Conservation (phyloP, 2,329 filamentous ascomycete species). For the Fusarium penzigii region DNA sequence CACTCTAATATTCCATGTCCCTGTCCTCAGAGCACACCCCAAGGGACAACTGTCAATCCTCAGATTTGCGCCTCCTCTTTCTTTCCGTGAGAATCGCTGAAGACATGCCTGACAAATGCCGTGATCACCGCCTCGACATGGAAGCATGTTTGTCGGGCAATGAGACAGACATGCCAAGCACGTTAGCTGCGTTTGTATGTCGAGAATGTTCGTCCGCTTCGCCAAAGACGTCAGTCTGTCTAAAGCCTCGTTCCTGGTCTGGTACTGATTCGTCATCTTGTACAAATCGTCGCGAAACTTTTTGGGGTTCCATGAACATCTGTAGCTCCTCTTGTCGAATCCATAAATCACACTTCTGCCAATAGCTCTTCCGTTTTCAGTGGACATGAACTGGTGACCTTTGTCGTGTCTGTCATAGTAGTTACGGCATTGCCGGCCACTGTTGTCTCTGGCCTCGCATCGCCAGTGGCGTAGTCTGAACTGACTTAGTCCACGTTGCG, state of each 20-base stretch:
- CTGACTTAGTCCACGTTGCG: not conserved
- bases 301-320: slow-evolving; percentile 6
- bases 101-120: slow-evolving; percentile 13
- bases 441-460: slow-evolving; percentile 7
- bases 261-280: not conserved
- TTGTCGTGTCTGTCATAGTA: slow-evolving; percentile 3
- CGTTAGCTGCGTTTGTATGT: slow-evolving; percentile 5
- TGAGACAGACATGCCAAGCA: slow-evolving; percentile 7
- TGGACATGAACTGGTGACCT: slow-evolving; percentile 6
- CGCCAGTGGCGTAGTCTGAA: slow-evolving; percentile 10
- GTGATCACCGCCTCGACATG: slow-evolving; percentile 2
- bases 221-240: not conserved
- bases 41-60: slow-evolving; percentile 1
- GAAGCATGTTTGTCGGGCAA: slow-evolving; percentile 14
- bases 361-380: too few species aligned
- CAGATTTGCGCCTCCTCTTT: not conserved
- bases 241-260: not conserved
- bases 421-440: slow-evolving; percentile 4
- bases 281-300: not conserved
- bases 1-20: slow-evolving; percentile 10
- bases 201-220: not conserved
- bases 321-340: not conserved
- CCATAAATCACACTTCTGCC: too few species aligned
- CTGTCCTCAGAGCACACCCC: slow-evolving; percentile 2
- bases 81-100: not conserved